phyloP scores from a whole-genome alignment of 768 basidiomycete genomes.

The Collybiopsis luxurians region DNA sequence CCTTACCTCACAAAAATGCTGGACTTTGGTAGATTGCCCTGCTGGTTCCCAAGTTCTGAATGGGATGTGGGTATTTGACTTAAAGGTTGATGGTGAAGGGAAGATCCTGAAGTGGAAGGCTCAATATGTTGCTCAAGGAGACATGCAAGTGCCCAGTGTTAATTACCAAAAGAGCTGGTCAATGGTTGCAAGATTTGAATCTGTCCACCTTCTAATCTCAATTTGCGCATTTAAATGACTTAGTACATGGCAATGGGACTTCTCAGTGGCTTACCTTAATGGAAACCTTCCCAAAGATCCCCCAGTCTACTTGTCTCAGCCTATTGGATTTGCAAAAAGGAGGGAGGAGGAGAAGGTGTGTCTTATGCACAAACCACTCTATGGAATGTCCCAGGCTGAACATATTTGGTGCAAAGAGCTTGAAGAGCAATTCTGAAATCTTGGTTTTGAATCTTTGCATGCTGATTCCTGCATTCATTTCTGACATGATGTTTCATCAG shows the following conservation, averaged over 20 bases:
- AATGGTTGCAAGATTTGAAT: slow-evolving; percentile 10
- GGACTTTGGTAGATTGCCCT: background rate
- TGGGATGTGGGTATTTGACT: slow-evolving; percentile 22
- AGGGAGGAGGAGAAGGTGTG: slow-evolving; percentile 5
- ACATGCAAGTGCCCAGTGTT: slow-evolving; percentile 24
- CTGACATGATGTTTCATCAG: background rate
- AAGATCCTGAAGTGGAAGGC: slow-evolving; percentile 21
- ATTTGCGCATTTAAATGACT: background rate
- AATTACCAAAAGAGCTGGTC: slow-evolving; percentile 16
- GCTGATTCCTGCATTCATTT: slow-evolving; percentile 3
- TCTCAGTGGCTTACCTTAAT: slow-evolving; percentile 18
- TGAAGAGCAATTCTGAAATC: background rate
- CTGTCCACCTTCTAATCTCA: slow-evolving; percentile 14
- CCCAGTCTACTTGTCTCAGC: slow-evolving; percentile 16
- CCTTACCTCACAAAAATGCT: background rate
- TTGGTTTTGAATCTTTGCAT: background rate
- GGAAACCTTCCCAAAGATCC: slow-evolving; percentile 10
- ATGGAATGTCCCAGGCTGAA: slow-evolving; percentile 1
- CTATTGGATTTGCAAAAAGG: slow-evolving; percentile 12
- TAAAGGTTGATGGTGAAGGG: slow-evolving; percentile 25
- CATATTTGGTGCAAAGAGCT: slow-evolving; percentile 7
- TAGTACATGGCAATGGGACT: slow-evolving; percentile 11
- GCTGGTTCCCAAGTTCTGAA: background rate
- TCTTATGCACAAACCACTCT: background rate
- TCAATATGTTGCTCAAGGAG: slow-evolving; percentile 23